A percentile compares a stretch with the other conserved stretches of the same genome.
Conservation (phyloP, 306 rosid species). For the Fragaria iinumae region DNA sequence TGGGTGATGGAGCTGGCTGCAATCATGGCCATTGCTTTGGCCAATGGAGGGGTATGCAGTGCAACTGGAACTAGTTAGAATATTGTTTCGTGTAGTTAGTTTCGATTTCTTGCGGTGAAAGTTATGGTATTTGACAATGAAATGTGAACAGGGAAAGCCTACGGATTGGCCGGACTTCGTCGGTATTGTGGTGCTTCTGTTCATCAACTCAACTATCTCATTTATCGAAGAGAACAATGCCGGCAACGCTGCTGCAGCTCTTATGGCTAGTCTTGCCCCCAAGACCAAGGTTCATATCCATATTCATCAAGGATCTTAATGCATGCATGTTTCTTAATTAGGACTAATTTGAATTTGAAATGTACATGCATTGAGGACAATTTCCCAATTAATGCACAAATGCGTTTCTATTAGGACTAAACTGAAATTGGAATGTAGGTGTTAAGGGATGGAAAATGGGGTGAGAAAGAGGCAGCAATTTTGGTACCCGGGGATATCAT, state of each 20-base stretch:
- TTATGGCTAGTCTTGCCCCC: conserved; percentile 98
- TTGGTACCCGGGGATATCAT: conserved; percentile 88
- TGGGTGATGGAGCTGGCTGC: conserved; percentile 98
- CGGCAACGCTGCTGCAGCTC: conserved; percentile 91
- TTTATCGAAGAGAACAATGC: conserved; percentile 95
- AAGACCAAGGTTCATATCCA: conserved; percentile 66
- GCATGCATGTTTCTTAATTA: background rate
- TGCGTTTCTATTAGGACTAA: background rate
- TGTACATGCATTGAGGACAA: conserved; percentile 7
- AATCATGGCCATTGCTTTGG: conserved; percentile 80
- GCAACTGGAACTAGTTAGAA: background rate
- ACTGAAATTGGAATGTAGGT: conserved; percentile 39
- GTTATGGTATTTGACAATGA: background rate
- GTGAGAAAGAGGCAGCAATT: conserved; percentile 71
- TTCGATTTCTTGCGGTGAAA: background rate
- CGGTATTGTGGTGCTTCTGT: conserved; percentile 67
- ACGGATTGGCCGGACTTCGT: conserved; percentile 89
- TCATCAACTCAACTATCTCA: conserved; percentile 87
- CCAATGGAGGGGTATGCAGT: conserved; percentile 79
- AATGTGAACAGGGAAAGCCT: conserved; percentile 57
- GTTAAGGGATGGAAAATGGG: conserved; percentile 82
- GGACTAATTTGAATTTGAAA: background rate
- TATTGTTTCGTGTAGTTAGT: background rate
- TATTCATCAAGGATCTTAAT: background rate
- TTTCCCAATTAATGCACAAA: no score